Evolutionary conservation across 139 green algal species (phyloP).

Genomic region (Deuterostichococcus epilithicus): DNA sequence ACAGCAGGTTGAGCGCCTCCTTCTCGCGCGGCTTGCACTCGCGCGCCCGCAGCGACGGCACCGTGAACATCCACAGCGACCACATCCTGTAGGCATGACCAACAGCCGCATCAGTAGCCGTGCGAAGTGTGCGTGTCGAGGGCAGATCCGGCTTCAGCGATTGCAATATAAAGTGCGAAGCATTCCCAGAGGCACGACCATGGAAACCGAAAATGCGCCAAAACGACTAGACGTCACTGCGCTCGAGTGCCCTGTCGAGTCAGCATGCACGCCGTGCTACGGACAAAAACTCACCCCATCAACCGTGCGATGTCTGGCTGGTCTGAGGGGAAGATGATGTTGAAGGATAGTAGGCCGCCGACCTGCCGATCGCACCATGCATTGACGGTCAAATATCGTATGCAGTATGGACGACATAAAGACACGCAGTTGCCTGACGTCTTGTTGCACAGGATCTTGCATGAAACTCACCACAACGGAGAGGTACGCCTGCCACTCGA

Average conservation of each 20-base stretch:
- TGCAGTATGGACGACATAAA: not conserved
- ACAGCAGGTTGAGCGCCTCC: constrained; percentile 94
- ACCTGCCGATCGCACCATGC: constrained; percentile 15
- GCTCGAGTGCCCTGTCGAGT: too few relatives aligned
- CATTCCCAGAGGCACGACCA: too few relatives aligned
- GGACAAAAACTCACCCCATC: constrained; percentile 76
- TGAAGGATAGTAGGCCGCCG: constrained; percentile 90
- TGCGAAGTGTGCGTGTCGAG: too few relatives aligned
- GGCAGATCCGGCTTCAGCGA: too few relatives aligned
- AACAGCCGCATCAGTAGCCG: too few relatives aligned
- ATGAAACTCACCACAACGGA: constrained; percentile 51
- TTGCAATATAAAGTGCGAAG: too few relatives aligned
- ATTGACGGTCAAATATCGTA: not conserved
- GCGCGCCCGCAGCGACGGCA: constrained; percentile 85
- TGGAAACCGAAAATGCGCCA: too few relatives aligned
- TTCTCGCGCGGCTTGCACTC: constrained; percentile 91
- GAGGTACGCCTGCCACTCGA: constrained; percentile 82
- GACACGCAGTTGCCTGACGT: not conserved
- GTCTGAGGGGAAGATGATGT: constrained; percentile 91
- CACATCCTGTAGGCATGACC: constrained; percentile 77
- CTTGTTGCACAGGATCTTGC: not conserved
- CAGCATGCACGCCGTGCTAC: too few relatives aligned
- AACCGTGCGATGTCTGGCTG: constrained; percentile 86
- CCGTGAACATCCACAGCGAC: constrained; percentile 96
- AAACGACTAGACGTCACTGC: too few relatives aligned